phyloP scores from a whole-genome alignment of 495 filamentous ascomycete genomes.

The Trichoderma asperelloides region DNA sequence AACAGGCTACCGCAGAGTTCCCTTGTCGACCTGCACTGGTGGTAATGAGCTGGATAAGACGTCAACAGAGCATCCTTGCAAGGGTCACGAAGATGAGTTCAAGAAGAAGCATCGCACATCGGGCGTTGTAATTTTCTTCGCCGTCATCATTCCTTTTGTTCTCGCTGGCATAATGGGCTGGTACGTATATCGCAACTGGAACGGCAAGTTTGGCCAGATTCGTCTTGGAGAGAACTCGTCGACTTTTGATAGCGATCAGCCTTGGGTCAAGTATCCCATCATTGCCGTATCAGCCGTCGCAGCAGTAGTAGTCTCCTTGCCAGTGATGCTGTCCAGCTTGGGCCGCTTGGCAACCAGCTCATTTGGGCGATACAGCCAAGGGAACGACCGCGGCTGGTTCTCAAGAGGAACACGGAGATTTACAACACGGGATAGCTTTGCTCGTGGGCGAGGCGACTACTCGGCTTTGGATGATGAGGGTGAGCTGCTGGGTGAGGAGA shows the following conservation, averaged over 20 bases:
- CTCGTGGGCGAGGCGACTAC: slow-evolving; percentile 76
- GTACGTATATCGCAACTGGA: slow-evolving; percentile 79
- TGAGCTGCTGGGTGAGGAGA: slow-evolving; percentile 83
- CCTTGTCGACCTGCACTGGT: slow-evolving; percentile 72
- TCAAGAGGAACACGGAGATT: slow-evolving; percentile 53
- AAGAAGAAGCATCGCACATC: slow-evolving; percentile 58
- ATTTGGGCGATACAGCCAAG: slow-evolving; percentile 29
- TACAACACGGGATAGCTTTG: slow-evolving; percentile 76
- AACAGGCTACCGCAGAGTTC: slow-evolving; percentile 86
- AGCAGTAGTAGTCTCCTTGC: slow-evolving; percentile 65
- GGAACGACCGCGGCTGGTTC: slow-evolving; percentile 34
- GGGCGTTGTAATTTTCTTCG: slow-evolving; percentile 76
- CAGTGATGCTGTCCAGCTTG: slow-evolving; percentile 55
- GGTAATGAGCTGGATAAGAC: slow-evolving; percentile 63
- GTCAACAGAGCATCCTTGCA: slow-evolving; percentile 50
- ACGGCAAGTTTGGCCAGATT: slow-evolving; percentile 83
- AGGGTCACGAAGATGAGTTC: slow-evolving; percentile 68
- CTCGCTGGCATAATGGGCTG: slow-evolving; percentile 67
- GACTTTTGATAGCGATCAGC: slow-evolving; percentile 52
- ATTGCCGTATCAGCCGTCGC: slow-evolving; percentile 67
- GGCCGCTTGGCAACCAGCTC: slow-evolving; percentile 51
- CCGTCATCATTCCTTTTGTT: slow-evolving; percentile 62
- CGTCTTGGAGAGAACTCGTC: slow-evolving; percentile 56
- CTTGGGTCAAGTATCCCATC: slow-evolving; percentile 70
- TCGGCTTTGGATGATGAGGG: slow-evolving; percentile 84